Evolutionary conservation across 2,329 filamentous ascomycete species (phyloP).

Genomic region (Monosporascus sp.): DNA sequence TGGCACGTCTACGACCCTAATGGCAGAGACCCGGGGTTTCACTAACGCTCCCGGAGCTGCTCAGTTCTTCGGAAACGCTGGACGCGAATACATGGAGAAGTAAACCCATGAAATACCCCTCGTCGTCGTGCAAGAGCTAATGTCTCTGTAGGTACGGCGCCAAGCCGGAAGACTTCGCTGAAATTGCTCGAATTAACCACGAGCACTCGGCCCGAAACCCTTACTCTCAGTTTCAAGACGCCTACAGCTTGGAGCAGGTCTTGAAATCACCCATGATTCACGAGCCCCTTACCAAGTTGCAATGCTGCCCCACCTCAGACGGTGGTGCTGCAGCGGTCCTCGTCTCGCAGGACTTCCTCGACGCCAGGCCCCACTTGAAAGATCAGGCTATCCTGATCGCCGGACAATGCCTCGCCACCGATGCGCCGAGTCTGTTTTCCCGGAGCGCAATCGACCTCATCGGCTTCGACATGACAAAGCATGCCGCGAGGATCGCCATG

Average conservation of each 20-base stretch:
- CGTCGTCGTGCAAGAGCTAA: conserved; percentile 7
- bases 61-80: conserved; percentile 94
- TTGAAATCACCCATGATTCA: conserved; percentile 72
- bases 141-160: conserved; percentile 66
- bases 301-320: conserved; percentile 96
- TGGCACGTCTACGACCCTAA: conserved; percentile 68
- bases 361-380: conserved; percentile 75
- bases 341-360: conserved; percentile 84
- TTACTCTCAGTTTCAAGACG: conserved; percentile 95
- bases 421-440: conserved; percentile 74
- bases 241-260: conserved; percentile 84
- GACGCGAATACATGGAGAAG: conserved; percentile 92
- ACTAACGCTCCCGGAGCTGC: conserved; percentile 81
- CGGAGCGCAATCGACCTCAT: conserved; percentile 79
- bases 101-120: conserved; percentile 32
- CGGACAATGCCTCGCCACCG: conserved; percentile 82
- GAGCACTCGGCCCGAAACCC: conserved; percentile 87
- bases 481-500: conserved; percentile 66
- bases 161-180: conserved; percentile 79
- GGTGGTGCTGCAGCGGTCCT: conserved; percentile 84
- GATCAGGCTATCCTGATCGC: conserved; percentile 83
- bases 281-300: conserved; percentile 89
- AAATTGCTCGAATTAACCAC: conserved; percentile 92
- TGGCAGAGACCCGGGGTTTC: conserved; percentile 74
- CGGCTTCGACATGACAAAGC: conserved; percentile 78